A percentile compares a stretch with the other conserved stretches of the same genome.
These are phyloP conservation scores for Chalciporus chontae DNA, from an alignment of 768 basidiomycete genomes.

Conservation along the genomic window DNA sequence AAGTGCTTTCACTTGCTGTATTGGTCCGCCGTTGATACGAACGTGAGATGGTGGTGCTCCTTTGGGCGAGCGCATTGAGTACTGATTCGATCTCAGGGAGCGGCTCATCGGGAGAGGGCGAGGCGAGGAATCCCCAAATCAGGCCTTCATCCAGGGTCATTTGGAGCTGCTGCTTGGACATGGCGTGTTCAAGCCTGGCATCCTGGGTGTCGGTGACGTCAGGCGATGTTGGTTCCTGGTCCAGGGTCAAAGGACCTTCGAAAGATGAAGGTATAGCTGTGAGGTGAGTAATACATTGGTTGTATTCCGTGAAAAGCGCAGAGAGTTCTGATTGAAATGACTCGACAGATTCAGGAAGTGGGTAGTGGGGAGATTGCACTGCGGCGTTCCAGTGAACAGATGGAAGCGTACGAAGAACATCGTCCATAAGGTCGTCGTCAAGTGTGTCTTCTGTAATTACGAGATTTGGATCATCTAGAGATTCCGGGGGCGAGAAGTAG, in stretches of 20 bases:
- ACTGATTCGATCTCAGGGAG: slow-evolving; percentile 21
- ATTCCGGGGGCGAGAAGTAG: slow-evolving; percentile 5
- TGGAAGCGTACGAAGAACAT: slow-evolving; percentile 16
- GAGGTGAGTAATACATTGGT: slow-evolving; percentile 43
- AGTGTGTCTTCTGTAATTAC: slow-evolving; percentile 3
- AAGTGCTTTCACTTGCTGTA: slow-evolving; percentile 62
- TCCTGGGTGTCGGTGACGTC: slow-evolving; percentile 29
- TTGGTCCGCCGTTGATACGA: slow-evolving; percentile 64
- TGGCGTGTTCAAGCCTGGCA: slow-evolving; percentile 39
- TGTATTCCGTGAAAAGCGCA: slow-evolving; percentile 49
- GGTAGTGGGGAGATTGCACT: slow-evolving; percentile 13
- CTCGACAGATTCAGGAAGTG: slow-evolving; percentile 20
- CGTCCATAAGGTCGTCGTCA: slow-evolving; percentile 16
- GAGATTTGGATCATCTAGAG: slow-evolving; percentile 4
- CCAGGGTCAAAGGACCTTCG: slow-evolving; percentile 13
- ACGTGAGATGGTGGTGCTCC: slow-evolving; percentile 54
- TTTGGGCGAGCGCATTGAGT: slow-evolving; percentile 38
- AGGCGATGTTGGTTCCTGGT: slow-evolving; percentile 1
- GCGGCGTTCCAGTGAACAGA: slow-evolving; percentile 23
- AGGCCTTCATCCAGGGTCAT: slow-evolving; percentile 58
- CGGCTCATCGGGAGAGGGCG: slow-evolving; percentile 6
- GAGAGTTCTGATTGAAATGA: slow-evolving; percentile 36
- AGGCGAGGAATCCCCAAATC: slow-evolving; percentile 50
- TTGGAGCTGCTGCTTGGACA: slow-evolving; percentile 62
- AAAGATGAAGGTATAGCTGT: slow-evolving; percentile 36